Evolutionary conservation across 2,329 filamentous ascomycete species (phyloP).

Genomic region (Pseudogymnoascus destructans): DNA sequence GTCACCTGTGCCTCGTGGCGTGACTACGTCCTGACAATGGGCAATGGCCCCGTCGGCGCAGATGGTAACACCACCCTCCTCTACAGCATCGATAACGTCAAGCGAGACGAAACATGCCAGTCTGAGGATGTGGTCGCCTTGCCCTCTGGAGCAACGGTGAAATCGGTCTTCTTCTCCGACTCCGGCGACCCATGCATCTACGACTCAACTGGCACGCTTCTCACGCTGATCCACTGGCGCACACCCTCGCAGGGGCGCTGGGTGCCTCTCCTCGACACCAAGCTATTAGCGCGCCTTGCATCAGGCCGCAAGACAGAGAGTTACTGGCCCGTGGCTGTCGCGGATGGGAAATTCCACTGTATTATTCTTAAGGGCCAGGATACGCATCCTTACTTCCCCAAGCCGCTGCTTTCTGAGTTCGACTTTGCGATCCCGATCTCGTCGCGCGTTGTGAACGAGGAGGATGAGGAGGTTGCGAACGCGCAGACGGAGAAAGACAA

Average conservation of each 20-base stretch:
- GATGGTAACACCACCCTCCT: conserved; percentile 67
- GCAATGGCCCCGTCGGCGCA: conserved; percentile 73
- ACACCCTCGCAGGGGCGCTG: conserved; percentile 72
- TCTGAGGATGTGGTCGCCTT: conserved; percentile 86
- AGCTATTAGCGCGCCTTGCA: conserved; percentile 64
- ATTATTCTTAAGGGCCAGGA: conserved; percentile 97
- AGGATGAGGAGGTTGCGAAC: conserved; percentile 28
- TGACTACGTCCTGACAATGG: conserved; percentile 92
- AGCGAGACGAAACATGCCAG: conserved; percentile 85
- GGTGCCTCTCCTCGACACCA: conserved; percentile 88
- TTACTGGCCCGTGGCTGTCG: conserved; percentile 93
- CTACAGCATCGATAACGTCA: conserved; percentile 91
- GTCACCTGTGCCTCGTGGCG: conserved; percentile 90
- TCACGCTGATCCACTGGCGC: conserved; percentile 86
- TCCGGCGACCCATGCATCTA: conserved; percentile 94
- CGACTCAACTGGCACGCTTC: conserved; percentile 77
- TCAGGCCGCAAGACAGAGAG: conserved; percentile 75
- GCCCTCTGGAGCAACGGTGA: conserved; percentile 57
- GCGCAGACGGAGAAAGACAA: conserved; percentile 38
- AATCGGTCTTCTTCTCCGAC: conserved; percentile 84
- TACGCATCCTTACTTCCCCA: conserved; percentile 82
- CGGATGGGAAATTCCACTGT: conserved; percentile 87
- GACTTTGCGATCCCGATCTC: conserved; percentile 76
- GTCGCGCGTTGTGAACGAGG: conserved; percentile 32
- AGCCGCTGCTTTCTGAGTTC: conserved; percentile 82